Percentiles rank a stretch among this genome's conserved stretches.
phyloP scores from a whole-genome alignment of 1,284 basidiomycete species.

The Ganoderma boninense region DNA sequence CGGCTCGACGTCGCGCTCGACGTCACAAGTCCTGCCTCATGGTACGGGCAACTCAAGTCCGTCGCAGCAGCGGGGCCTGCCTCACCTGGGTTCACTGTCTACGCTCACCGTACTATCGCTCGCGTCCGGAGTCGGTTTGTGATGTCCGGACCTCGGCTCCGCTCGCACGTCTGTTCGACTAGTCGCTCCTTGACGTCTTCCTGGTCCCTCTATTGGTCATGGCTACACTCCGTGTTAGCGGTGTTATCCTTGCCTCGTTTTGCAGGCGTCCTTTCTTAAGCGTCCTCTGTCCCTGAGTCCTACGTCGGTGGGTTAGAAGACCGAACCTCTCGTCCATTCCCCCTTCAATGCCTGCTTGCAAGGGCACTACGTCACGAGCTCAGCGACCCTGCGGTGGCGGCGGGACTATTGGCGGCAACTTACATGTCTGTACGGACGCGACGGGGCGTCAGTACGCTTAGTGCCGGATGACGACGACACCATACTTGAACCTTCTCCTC shows the following conservation, averaged over 20 bases:
- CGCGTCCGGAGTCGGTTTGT: not conserved
- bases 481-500: not conserved
- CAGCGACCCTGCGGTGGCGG: not conserved
- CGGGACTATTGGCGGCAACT: not conserved
- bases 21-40: not conserved
- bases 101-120: not conserved
- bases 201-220: not conserved
- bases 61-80: not conserved
- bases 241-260: not conserved
- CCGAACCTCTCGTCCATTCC: not conserved
- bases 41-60: slow-evolving; percentile 1
- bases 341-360: not conserved
- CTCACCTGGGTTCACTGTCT: not conserved
- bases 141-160: not conserved
- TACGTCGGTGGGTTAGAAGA: not conserved
- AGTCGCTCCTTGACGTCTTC: not conserved
- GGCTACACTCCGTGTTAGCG: not conserved
- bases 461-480: not conserved
- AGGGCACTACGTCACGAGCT: not conserved
- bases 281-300: not conserved
- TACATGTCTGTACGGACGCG: not conserved
- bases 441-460: not conserved
- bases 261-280: not conserved
- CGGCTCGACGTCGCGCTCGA: not conserved
- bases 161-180: not conserved